Evolutionary conservation across 208 protist species (phyloP).

Genomic region (Trypanosoma caninum): DNA sequence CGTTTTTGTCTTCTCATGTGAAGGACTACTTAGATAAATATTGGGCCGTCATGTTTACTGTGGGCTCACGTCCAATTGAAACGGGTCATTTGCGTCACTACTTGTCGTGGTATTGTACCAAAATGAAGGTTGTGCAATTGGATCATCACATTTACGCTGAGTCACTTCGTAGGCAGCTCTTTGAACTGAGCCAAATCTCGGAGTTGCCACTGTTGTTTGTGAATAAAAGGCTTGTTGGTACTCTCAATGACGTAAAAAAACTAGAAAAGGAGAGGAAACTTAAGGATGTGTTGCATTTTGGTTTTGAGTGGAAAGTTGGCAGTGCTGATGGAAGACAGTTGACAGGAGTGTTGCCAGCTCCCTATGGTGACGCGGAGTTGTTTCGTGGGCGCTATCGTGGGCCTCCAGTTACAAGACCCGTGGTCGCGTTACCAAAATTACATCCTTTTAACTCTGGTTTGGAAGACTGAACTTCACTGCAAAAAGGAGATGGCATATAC

Average conservation of each 20-base stretch:
- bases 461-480: conserved; percentile 18
- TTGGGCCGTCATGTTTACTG: conserved; percentile 84
- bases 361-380: conserved; percentile 72
- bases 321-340: conserved; percentile 21
- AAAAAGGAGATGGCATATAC: too few species aligned
- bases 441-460: conserved; percentile 43
- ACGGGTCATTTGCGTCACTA: conserved; percentile 88
- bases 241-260: conserved; percentile 54
- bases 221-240: conserved; percentile 76
- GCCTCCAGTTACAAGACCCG: conserved; percentile 54
- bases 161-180: conserved; percentile 50
- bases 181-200: conserved; percentile 30
- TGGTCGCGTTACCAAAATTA: conserved; percentile 65
- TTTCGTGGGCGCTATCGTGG: conserved; percentile 83
- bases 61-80: conserved; percentile 61
- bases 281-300: conserved; percentile 89
- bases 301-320: conserved; percentile 84
- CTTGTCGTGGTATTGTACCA: conserved; percentile 83
- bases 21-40: conserved; percentile 73
- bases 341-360: conserved; percentile 58
- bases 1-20: conserved; percentile 59
- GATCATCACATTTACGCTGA: conserved; percentile 78
- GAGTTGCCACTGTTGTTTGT: conserved; percentile 85
- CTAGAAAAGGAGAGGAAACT: conserved; percentile 65
- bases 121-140: conserved; percentile 80